Evolutionary conservation across 2,329 filamentous ascomycete species (phyloP).

Genomic region (Dactylellina drechsleri): DNA sequence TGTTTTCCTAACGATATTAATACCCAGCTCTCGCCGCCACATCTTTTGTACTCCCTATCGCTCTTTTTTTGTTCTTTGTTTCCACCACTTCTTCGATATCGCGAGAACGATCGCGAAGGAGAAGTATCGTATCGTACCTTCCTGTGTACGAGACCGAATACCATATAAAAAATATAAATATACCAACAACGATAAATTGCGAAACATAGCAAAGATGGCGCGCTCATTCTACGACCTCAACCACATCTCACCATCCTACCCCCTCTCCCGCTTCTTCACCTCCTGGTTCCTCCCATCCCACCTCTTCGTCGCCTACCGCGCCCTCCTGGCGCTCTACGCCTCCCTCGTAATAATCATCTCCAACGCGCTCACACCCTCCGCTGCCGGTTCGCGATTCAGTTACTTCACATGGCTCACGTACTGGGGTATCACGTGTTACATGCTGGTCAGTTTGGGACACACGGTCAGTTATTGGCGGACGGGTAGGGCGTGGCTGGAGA

Average conservation of each 20-base stretch:
- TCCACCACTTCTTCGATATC: too few relatives aligned
- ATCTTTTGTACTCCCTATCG: conserved; percentile 4
- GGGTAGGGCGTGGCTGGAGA: conserved; percentile 67
- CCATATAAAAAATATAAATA: too few relatives aligned
- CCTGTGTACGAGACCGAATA: too few relatives aligned
- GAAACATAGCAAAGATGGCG: conserved; percentile 9
- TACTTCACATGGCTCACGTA: conserved; percentile 85
- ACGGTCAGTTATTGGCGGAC: conserved; percentile 71
- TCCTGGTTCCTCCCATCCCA: conserved; percentile 81
- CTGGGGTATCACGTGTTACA: conserved; percentile 84
- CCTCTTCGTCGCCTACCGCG: conserved; percentile 69
- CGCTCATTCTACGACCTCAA: conserved; percentile 40
- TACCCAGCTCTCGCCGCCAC: conserved; percentile 15
- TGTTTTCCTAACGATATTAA: conserved; percentile 27
- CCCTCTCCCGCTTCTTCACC: conserved; percentile 72
- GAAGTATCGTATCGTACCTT: too few relatives aligned
- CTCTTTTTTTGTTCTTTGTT: too few relatives aligned
- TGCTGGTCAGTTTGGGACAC: conserved; percentile 69
- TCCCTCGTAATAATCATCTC: conserved; percentile 76
- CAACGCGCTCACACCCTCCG: conserved; percentile 70
- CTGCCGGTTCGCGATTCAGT: conserved; percentile 72
- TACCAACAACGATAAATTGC: too few relatives aligned
- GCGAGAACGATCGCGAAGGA: too few relatives aligned
- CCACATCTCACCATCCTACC: conserved; percentile 63
- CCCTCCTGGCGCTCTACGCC: conserved; percentile 69